phyloP scores from a whole-genome alignment of 2,329 filamentous ascomycete genomes.

The Paecilomyces dactylethromorphus region DNA sequence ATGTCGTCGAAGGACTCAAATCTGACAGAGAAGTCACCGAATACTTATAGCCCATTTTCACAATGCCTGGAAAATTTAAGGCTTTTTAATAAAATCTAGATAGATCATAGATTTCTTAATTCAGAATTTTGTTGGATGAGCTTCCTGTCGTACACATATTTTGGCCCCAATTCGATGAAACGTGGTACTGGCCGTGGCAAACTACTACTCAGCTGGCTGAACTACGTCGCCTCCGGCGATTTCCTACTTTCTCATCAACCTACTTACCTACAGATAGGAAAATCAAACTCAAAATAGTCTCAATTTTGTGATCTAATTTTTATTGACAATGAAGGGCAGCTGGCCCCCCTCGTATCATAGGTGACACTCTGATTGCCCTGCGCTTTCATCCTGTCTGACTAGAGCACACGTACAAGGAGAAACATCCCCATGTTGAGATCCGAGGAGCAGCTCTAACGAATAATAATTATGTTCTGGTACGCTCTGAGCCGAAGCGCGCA shows the following conservation, averaged over 20 bases:
- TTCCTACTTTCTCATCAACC: not conserved
- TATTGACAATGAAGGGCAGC: not conserved
- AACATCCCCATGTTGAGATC: not conserved
- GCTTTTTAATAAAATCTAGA: no score
- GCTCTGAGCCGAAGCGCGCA: not conserved
- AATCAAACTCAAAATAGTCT: not conserved
- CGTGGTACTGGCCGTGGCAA: no score
- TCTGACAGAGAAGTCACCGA: no score
- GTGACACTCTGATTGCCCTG: not conserved
- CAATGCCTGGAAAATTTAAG: no score
- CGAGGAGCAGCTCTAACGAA: not conserved
- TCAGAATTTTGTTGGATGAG: no score
- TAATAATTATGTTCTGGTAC: not conserved
- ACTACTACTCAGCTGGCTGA: not conserved
- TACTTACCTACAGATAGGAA: not conserved
- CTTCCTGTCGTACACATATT: no score
- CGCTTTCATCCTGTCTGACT: not conserved
- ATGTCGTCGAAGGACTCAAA: no score
- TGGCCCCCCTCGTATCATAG: not conserved
- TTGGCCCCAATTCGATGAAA: no score
- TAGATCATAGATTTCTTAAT: no score
- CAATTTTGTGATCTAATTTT: not conserved
- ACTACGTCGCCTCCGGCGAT: not conserved
- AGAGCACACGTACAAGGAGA: not conserved
- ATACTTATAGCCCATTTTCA: no score